Percentiles rank a stretch among this genome's conserved stretches.
These are phyloP conservation scores for Sugiyamaella floridensis DNA, from an alignment of 805 yeast species.

Conservation along the genomic window DNA sequence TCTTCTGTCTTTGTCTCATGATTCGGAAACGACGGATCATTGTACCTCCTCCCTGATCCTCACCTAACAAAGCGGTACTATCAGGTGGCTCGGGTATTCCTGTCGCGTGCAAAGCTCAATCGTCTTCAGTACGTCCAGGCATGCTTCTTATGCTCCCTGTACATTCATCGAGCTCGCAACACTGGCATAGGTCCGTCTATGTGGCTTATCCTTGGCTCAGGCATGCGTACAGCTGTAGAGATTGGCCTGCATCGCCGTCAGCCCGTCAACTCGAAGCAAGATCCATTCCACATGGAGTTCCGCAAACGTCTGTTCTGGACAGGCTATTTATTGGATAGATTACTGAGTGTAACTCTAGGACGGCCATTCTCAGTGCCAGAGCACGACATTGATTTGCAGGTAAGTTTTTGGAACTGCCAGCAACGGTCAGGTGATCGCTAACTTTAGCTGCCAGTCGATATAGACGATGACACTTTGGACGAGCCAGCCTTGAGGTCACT, in stretches of 20 bases:
- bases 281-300: constrained; percentile 5
- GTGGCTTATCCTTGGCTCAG: constrained; percentile 12
- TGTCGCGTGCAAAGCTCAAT: not conserved
- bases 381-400: constrained; percentile 9
- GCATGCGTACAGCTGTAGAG: constrained; percentile 13
- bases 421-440: not conserved
- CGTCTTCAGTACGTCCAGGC: constrained; percentile 9
- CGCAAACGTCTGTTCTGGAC: constrained; percentile 1
- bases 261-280: constrained; percentile 4
- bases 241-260: constrained; percentile 12
- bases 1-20: not conserved
- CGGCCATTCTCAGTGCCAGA: constrained; percentile 11
- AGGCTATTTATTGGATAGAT: constrained; percentile 8
- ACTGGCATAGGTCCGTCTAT: constrained; percentile 5
- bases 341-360: constrained; percentile 1
- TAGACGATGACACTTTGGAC: constrained; percentile 8
- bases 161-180: constrained; percentile 6
- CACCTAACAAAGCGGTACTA: constrained; percentile 1
- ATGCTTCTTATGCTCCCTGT: constrained; percentile 8
- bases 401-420: not conserved
- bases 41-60: not conserved
- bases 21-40: no score
- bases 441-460: constrained; percentile 9
- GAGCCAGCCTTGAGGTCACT: not conserved
- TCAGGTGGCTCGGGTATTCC: constrained; percentile 5